phyloP scores from a whole-genome alignment of 257 asterid species.

The Solanum bukasovii region DNA sequence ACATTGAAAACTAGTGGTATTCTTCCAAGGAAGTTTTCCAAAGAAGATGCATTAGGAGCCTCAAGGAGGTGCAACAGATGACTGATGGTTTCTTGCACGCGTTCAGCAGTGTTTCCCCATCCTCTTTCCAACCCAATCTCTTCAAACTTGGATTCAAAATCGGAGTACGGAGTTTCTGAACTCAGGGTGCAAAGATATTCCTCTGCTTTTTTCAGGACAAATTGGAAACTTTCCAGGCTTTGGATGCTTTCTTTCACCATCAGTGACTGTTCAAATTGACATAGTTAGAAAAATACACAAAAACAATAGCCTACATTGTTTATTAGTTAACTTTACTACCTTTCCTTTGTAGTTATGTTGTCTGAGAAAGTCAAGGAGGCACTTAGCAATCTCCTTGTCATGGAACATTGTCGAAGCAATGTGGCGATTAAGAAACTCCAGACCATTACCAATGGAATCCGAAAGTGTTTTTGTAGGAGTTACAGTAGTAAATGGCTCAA shows the following conservation, averaged over 20 bases:
- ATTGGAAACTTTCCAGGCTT: constrained; percentile 2
- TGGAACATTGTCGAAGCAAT: constrained; percentile 19
- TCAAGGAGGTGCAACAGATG: constrained; percentile 14
- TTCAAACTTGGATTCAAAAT: constrained; percentile 8
- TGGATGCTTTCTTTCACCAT: constrained; percentile 15
- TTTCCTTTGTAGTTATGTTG: constrained; percentile 17
- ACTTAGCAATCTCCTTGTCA: constrained; percentile 8
- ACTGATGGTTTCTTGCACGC: constrained; percentile 7
- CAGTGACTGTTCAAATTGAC: neutral
- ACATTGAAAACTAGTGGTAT: constrained; percentile 26
- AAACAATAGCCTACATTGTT: neutral
- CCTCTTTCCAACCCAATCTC: constrained; percentile 19
- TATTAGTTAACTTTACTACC: neutral
- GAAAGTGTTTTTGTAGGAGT: constrained; percentile 18
- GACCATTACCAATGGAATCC: constrained; percentile 21
- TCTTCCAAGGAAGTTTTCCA: constrained; percentile 21
- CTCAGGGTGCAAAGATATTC: constrained; percentile 3
- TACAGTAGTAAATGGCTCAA: constrained; percentile 17
- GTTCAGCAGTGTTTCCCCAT: constrained; percentile 11
- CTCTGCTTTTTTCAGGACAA: constrained; percentile 14
- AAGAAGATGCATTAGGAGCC: constrained; percentile 15
- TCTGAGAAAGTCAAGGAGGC: constrained; percentile 20
- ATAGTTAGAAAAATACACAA: neutral
- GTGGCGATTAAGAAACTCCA: constrained; percentile 24
- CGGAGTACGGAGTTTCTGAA: constrained; percentile 4